Evolutionary conservation across 495 filamentous ascomycete genomes (phyloP).

Genomic region (Neurospora pannonica): DNA sequence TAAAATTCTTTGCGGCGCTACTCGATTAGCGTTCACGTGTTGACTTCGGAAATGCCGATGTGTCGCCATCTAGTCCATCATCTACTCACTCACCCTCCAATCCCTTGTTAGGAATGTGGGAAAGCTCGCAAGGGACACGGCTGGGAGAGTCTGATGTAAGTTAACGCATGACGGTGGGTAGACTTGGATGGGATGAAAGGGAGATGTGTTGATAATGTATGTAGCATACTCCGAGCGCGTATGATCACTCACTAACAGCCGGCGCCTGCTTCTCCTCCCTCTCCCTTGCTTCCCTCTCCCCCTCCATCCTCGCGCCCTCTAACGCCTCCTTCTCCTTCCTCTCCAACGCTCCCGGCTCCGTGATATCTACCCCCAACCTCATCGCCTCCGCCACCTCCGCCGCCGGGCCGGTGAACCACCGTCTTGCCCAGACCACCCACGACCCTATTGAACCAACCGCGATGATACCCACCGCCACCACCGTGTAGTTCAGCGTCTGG

Average conservation of each 20-base stretch:
- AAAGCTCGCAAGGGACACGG: too few relatives aligned
- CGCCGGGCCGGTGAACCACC: slow-evolving; percentile 51
- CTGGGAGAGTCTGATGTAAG: too few relatives aligned
- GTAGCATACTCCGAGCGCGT: not conserved
- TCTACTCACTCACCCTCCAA: too few relatives aligned
- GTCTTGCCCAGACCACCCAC: slow-evolving; percentile 36
- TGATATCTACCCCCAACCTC: slow-evolving; percentile 34
- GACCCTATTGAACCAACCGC: slow-evolving; percentile 26
- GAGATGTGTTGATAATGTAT: not conserved
- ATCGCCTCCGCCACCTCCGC: slow-evolving; percentile 43
- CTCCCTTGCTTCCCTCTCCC: not conserved
- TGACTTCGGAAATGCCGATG: too few relatives aligned
- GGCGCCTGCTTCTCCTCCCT: not conserved
- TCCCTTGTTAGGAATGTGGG: too few relatives aligned
- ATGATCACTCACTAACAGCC: not conserved
- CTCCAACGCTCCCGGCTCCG: slow-evolving; percentile 41
- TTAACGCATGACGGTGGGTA: too few relatives aligned
- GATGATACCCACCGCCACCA: slow-evolving; percentile 53
- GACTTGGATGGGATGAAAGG: too few relatives aligned
- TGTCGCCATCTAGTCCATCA: too few relatives aligned
- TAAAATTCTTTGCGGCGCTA: too few relatives aligned
- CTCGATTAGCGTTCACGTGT: too few relatives aligned
- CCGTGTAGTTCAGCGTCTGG: slow-evolving; percentile 53
- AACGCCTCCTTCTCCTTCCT: slow-evolving; percentile 20
- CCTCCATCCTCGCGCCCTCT: not conserved